phyloP scores from a whole-genome alignment of 148 eudicot genomes.

The Amaranthus hypochondriacus region DNA sequence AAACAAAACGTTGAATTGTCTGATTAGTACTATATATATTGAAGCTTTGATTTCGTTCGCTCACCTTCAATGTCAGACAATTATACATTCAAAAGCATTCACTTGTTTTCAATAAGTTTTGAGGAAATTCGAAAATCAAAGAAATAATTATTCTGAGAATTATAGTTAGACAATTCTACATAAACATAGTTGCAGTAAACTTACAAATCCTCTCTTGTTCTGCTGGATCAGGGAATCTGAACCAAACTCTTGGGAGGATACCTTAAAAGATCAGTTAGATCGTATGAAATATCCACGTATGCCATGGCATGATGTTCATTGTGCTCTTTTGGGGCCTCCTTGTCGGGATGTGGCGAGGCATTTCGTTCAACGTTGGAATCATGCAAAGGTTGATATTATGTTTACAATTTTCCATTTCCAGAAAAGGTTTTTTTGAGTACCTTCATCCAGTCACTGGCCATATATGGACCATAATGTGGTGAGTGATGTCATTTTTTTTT shows the following conservation, averaged over 20 bases:
- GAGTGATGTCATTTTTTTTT: constrained; percentile 12
- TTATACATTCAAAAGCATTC: too few relatives aligned
- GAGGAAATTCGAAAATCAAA: too few relatives aligned
- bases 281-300: constrained; percentile 87
- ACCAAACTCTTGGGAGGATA: constrained; percentile 98
- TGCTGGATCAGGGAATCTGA: constrained; percentile 70
- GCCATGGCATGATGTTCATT: constrained; percentile 99
- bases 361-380: constrained; percentile 98
- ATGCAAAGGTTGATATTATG: constrained; percentile 68
- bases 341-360: constrained; percentile 94
- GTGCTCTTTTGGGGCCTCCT: constrained; percentile 98
- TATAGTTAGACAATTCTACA: too few relatives aligned
- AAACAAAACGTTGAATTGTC: too few relatives aligned
- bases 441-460: neutral
- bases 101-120: too few relatives aligned
- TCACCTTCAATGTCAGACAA: too few relatives aligned
- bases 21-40: too few relatives aligned
- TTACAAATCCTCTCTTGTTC: neutral
- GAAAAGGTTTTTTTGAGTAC: too few relatives aligned
- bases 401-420: constrained; percentile 2
- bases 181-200: neutral
- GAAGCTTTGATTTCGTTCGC: too few relatives aligned
- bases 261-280: constrained; percentile 92
- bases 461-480: constrained; percentile 2
- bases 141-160: too few relatives aligned